Evolutionary conservation across 495 filamentous ascomycete genomes (phyloP), one percentile per base, ranked within the genome.

Genomic region (Annulohypoxylon moriforme): DNA sequence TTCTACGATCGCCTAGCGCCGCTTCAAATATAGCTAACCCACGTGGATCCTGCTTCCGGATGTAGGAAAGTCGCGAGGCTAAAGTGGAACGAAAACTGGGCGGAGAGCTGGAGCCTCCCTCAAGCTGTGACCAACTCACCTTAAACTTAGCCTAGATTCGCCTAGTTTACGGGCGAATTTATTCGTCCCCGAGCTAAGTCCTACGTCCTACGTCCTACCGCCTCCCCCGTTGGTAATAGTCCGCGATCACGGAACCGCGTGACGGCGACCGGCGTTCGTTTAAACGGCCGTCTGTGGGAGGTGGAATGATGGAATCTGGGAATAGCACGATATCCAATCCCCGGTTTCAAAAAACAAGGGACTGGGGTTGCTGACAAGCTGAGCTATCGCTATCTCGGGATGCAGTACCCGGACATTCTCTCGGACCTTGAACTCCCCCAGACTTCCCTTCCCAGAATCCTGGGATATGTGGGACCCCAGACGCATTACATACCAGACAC

Each of bases 31-130:
- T 29, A 64, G 60, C 49, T 27, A 58, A 58, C 24, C 61, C 61
- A 49, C 65, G 71, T 73, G 66, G 71, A 52, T 73, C 65, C 22
- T 47, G n/a, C 50, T 24, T 63, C 66, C 60, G 20, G 60, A 68
- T 61, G 10, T 16, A 61, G 65, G 36, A 61, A 68, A 57, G 64
- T 24, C 34, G 47, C 46, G 46, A 64, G 27, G 64, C 64, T 60
- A 67, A 56, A 20, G 64, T 29, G 59, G 52, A 42, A 63, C 53
- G 25, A 52, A 52, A 50, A 34, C 24, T 22, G 42, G 64, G 64
- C 46, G 33, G 53, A 27, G 24, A 25, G 62, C 68, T 67, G 24
- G 58, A 72, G 58, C 63, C 13, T 52, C 29, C 40, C 40, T n/a
- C 36, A 42, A 42, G 38, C 38, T 16, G 16, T 44, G 56, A 62